Conservation (phyloP, 495 filamentous ascomycete genomes). For the Evernia prunastri region DNA sequence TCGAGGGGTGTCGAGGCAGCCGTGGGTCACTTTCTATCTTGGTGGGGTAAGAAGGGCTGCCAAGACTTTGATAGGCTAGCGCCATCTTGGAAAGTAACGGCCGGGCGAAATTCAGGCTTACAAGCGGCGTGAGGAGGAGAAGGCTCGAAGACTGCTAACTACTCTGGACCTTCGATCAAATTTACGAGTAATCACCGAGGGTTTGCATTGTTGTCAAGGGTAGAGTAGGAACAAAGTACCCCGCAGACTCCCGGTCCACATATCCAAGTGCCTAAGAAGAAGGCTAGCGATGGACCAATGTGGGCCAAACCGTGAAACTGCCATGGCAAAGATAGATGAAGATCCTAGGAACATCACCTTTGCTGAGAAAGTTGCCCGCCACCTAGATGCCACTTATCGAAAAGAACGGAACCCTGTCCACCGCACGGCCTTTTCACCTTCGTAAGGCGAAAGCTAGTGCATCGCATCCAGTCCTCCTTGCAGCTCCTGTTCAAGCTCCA, state of each 20-base stretch:
- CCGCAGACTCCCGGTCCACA: background rate
- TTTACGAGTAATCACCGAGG: background rate
- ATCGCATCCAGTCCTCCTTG: slow-evolving; percentile 69
- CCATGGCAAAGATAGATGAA: background rate
- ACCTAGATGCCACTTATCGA: background rate
- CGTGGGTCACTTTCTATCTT: slow-evolving; percentile 6
- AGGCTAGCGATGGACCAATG: background rate
- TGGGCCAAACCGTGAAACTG: background rate
- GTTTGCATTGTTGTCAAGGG: background rate
- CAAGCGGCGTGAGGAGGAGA: background rate
- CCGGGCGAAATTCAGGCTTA: background rate
- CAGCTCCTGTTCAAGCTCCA: slow-evolving; percentile 73
- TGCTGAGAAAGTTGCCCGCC: background rate
- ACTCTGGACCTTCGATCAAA: background rate
- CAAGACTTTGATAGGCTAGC: slow-evolving; percentile 10
- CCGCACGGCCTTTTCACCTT: background rate
- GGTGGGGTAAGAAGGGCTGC: slow-evolving; percentile 8
- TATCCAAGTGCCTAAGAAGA: slow-evolving; percentile 8
- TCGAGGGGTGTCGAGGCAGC: slow-evolving; percentile 27
- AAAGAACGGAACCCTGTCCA: slow-evolving; percentile 3
- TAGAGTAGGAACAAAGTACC: background rate
- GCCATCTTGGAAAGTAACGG: background rate
- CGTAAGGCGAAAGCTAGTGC: slow-evolving; percentile 17
- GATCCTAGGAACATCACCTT: background rate
- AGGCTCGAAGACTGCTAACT: background rate